Evolutionary conservation across 2,329 filamentous ascomycete genomes (phyloP), one percentile per base, ranked within the genome.

Genomic region (Dothistroma pini): DNA sequence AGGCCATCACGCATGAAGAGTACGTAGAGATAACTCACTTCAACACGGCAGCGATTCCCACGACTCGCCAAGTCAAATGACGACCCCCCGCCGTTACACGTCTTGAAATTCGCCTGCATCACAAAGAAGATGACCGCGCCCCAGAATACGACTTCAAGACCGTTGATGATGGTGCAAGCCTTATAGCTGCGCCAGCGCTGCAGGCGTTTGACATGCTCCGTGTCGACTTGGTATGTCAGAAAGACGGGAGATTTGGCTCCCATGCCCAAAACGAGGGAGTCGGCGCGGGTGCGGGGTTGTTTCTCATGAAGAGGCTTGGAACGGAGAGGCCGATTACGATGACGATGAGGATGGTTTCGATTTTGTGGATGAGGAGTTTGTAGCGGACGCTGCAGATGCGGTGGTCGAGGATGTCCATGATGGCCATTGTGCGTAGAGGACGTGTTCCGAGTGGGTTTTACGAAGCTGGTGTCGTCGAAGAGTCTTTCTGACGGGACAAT

Each of bases 81-180:
- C 64, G 63, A n/a, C 16, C 53, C 51, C 22, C 62, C 44, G 12
- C 60, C 58, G 12, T 34, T 35, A 32, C 63, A 65, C 19, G 50
- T 48, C 54, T 56, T 19, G 14, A 63, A 25, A 54, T 64, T 65
- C 34, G 58, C 63, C 50, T 63, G 58, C n/a, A 62, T 56, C 38
- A 58, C 54, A 21, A 77, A 54, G 41, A 75, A 70, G 5, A 74
- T 66, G 8, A 77, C 73, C 5, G 70, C 74, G 16, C 70, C 70
- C 77, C 78, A 80, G 64, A 79, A 79, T 14, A 79, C 69, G 14
- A 76, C 63, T 63, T 81, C 78, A 16, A 80, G 66, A 51, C 63
- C 69, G 67, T 77, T 78, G 58, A 80, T 69, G 38, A 79, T 76
- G 4, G 70, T 64, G 64, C 78, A 74, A 5, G 77, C 77, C 66